phyloP scores from a whole-genome alignment of 768 basidiomycete genomes.

The Boletus eberwhitei region DNA sequence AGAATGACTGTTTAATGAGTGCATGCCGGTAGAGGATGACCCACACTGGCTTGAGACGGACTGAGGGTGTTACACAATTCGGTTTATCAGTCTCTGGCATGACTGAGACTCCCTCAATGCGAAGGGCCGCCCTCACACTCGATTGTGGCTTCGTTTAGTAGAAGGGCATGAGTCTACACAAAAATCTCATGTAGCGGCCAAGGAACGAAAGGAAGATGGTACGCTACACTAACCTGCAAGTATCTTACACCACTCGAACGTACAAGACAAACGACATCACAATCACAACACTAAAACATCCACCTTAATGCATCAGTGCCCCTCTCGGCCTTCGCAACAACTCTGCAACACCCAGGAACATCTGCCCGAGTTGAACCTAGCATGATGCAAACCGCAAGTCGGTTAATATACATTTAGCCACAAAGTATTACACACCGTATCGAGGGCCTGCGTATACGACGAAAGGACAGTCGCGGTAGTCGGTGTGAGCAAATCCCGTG shows the following conservation, averaged over 20 bases:
- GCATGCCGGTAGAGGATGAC: too few species aligned
- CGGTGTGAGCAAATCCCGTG: constrained; percentile 38
- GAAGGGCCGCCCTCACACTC: too few species aligned
- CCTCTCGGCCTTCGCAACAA: constrained; percentile 56
- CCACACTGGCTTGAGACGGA: too few species aligned
- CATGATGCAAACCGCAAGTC: not conserved
- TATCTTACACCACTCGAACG: not conserved
- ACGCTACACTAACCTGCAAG: not conserved
- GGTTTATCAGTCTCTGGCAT: too few species aligned
- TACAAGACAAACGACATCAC: not conserved
- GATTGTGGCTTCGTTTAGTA: too few species aligned
- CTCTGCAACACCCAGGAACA: constrained; percentile 57
- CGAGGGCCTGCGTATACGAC: constrained; percentile 48
- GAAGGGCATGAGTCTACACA: too few species aligned
- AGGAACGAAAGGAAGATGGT: not conserved
- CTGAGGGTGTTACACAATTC: too few species aligned
- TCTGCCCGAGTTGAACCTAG: constrained; percentile 52
- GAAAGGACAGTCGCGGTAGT: constrained; percentile 36
- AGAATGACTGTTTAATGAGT: too few species aligned
- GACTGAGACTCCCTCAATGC: too few species aligned
- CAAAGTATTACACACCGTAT: too few species aligned
- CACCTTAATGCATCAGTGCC: constrained; percentile 36
- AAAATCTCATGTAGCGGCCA: too few species aligned
- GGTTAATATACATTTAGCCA: too few species aligned
- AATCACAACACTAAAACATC: not conserved